Evolutionary conservation across 129 eudicot genomes (phyloP).

Genomic region (Centella asiatica): DNA sequence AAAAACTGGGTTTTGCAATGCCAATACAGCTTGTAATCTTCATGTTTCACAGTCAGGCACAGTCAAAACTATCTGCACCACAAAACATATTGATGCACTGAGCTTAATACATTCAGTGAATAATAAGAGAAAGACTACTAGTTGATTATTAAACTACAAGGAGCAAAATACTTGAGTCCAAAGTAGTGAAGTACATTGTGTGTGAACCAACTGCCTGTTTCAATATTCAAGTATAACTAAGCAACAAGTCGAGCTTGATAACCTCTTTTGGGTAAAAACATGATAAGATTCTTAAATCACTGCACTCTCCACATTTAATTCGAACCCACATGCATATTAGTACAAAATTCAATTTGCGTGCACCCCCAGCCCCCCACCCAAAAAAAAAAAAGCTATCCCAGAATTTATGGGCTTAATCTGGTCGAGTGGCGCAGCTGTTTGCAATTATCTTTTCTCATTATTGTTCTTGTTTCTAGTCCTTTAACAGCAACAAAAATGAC

Average conservation of each 20-base stretch:
- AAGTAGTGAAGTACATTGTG: too few relatives aligned
- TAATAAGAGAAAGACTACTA: neutral
- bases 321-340: neutral
- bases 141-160: neutral
- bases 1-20: slow-evolving; percentile 49
- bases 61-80: slow-evolving; percentile 34
- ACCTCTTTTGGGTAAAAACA: neutral
- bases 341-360: too few relatives aligned
- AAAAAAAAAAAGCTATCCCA: too few relatives aligned
- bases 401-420: too few relatives aligned
- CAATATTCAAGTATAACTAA: neutral
- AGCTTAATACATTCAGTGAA: neutral
- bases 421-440: too few relatives aligned
- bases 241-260: neutral
- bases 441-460: too few relatives aligned
- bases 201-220: neutral
- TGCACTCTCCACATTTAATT: neutral
- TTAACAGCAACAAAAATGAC: too few relatives aligned
- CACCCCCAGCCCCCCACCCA: too few relatives aligned
- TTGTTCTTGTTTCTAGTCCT: too few relatives aligned
- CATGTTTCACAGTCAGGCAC: slow-evolving; percentile 33
- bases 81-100: neutral
- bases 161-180: neutral
- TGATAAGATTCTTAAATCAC: neutral
- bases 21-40: slow-evolving; percentile 40